A percentile compares a stretch with the other conserved stretches of the same genome.
Evolutionary conservation across 2,329 filamentous ascomycete genomes (phyloP).

Genomic region (Ophiostoma sp.): DNA sequence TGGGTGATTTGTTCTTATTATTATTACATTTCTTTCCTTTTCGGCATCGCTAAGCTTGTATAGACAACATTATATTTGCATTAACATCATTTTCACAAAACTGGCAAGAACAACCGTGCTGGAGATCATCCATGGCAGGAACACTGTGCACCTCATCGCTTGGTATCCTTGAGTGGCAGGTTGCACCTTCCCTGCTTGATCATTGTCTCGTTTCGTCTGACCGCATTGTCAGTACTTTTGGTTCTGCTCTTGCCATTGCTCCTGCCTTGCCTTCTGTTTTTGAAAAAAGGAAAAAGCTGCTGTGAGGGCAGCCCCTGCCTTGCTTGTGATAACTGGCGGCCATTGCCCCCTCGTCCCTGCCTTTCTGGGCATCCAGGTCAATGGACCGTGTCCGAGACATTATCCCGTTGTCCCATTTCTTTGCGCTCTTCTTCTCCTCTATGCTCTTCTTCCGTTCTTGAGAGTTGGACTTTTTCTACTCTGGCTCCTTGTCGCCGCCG

Average conservation of each 20-base stretch:
- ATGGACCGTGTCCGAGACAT: neutral
- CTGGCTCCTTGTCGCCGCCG: neutral
- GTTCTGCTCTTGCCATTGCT: neutral
- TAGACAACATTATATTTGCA: neutral
- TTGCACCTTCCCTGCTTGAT: neutral
- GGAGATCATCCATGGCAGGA: slow-evolving; percentile 1
- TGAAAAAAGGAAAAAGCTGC: neutral
- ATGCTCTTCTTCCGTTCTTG: neutral
- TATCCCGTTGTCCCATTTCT: neutral
- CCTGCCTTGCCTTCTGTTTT: no score
- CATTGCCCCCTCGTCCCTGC: neutral
- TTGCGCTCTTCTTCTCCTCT: neutral
- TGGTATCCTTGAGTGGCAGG: neutral
- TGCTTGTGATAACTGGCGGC: neutral
- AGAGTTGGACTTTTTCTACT: neutral
- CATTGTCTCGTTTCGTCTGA: neutral
- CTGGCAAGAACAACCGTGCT: neutral
- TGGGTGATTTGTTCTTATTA: neutral
- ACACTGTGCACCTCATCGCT: neutral
- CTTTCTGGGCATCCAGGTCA: neutral
- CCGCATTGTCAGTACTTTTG: neutral
- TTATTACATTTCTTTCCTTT: neutral
- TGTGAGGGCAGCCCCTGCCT: neutral
- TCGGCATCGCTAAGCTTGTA: neutral
- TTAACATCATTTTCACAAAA: neutral